Conservation (phyloP, 192 early-diverging fungal species). For the Entomortierella lignicola region DNA sequence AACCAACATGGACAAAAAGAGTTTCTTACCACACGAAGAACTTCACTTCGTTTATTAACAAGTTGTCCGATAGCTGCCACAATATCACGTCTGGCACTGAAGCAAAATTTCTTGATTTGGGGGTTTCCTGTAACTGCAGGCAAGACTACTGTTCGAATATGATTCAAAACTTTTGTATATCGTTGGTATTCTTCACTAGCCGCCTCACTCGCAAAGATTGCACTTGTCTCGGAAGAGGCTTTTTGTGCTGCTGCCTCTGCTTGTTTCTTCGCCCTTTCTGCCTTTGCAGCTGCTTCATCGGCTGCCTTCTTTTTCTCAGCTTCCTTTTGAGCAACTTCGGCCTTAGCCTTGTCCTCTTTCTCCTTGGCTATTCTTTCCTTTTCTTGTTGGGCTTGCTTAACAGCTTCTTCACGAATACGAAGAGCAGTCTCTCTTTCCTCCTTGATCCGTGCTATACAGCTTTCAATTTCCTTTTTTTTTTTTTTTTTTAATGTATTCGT, state of each 20-base stretch:
- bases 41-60: conserved; percentile 45
- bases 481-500: neutral
- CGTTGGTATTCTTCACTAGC: conserved; percentile 41
- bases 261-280: conserved; percentile 23
- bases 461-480: conserved; percentile 19
- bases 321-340: conserved; percentile 14
- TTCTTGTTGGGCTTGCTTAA: conserved; percentile 9
- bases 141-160: conserved; percentile 53
- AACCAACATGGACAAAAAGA: no score
- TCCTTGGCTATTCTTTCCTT: conserved; percentile 42
- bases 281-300: conserved; percentile 16
- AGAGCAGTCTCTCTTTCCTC: conserved; percentile 37
- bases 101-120: conserved; percentile 31
- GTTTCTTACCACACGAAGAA: conserved; percentile 59
- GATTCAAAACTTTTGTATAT: conserved; percentile 36
- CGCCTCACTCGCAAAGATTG: conserved; percentile 18
- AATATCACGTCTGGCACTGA: conserved; percentile 39
- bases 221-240: conserved; percentile 12
- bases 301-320: conserved; percentile 27
- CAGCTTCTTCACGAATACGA: conserved; percentile 27
- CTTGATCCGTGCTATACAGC: conserved; percentile 20
- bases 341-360: conserved; percentile 34
- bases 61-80: conserved; percentile 60
- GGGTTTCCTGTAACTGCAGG: conserved; percentile 49
- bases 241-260: conserved; percentile 36